phyloP scores from a whole-genome alignment of 352 stramenopile genomes.

The Phytopythium montanum region DNA sequence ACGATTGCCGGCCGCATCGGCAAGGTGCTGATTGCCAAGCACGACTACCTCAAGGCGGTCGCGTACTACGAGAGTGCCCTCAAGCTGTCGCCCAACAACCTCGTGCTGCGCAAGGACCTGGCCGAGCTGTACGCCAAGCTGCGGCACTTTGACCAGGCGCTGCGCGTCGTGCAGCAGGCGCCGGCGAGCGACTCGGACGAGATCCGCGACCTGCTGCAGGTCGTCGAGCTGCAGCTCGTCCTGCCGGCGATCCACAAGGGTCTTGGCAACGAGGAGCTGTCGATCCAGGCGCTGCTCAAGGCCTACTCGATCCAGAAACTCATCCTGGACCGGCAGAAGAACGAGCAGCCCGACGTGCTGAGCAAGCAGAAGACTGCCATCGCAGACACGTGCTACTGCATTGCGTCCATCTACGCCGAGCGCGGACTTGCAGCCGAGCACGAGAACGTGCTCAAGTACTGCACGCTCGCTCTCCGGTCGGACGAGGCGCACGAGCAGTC shows the following conservation, averaged over 20 bases:
- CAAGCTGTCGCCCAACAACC: conserved; percentile 67
- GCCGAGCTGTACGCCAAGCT: conserved; percentile 89
- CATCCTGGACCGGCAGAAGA: conserved; percentile 76
- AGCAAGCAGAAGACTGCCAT: conserved; percentile 66
- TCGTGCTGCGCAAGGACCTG: conserved; percentile 87
- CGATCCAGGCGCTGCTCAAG: conserved; percentile 77
- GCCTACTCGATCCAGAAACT: conserved; percentile 85
- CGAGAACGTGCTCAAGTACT: conserved; percentile 81
- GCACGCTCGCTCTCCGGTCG: conserved; percentile 64
- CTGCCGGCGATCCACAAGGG: conserved; percentile 78
- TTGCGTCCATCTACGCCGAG: conserved; percentile 67
- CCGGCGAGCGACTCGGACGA: conserved; percentile 64
- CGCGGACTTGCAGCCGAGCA: conserved; percentile 15
- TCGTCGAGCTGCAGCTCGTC: conserved; percentile 74
- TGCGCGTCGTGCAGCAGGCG: conserved; percentile 74
- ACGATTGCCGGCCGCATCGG: conserved; percentile 87
- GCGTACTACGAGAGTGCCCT: conserved; percentile 93
- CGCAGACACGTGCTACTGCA: conserved; percentile 81
- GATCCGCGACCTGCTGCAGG: conserved; percentile 58
- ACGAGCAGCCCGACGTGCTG: conserved; percentile 79
- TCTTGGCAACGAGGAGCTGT: conserved; percentile 58
- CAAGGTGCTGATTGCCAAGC: conserved; percentile 89
- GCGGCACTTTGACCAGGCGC: conserved; percentile 77
- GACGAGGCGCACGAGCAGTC: conserved; percentile 79
- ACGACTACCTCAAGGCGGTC: conserved; percentile 92